A percentile compares a stretch with the other conserved stretches of the same genome.
phyloP scores from a whole-genome alignment of 495 filamentous ascomycete species.

The Neurospora sp. region DNA sequence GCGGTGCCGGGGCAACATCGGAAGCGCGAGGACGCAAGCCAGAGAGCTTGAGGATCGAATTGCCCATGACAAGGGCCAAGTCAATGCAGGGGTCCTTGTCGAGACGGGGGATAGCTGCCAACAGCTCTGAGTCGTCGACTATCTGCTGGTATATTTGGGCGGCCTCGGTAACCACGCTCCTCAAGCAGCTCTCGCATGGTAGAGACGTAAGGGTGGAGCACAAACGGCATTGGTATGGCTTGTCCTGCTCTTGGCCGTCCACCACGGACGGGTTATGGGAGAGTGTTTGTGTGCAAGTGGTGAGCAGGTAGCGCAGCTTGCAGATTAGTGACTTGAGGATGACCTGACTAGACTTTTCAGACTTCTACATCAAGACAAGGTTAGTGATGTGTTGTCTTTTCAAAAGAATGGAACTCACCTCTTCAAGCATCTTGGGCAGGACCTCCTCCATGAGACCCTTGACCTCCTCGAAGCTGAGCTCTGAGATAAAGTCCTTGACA shows the following conservation, averaged over 20 bases:
- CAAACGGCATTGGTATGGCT: slow-evolving; percentile 19
- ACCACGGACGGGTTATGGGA: slow-evolving; percentile 12
- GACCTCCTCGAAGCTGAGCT: slow-evolving; percentile 19
- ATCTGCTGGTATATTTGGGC: slow-evolving; percentile 21
- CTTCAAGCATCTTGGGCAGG: slow-evolving; percentile 16
- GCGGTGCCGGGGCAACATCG: slow-evolving; percentile 12
- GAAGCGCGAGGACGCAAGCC: slow-evolving; percentile 11
- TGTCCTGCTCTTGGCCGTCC: slow-evolving; percentile 11
- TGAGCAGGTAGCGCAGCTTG: slow-evolving; percentile 23
- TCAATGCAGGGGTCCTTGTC: slow-evolving; percentile 35
- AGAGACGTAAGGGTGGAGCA: slow-evolving; percentile 13
- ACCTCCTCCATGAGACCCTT: slow-evolving; percentile 18
- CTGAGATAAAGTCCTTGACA: slow-evolving; percentile 22
- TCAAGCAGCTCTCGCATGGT: slow-evolving; percentile 25
- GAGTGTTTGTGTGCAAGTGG: slow-evolving; percentile 23
- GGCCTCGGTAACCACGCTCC: slow-evolving; percentile 19
- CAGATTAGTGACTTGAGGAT: slow-evolving; percentile 16
- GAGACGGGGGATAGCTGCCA: slow-evolving; percentile 15
- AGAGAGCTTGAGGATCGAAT: slow-evolving; percentile 37
- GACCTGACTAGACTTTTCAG: slow-evolving; percentile 8
- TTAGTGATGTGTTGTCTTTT: neutral
- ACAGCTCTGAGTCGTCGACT: slow-evolving; percentile 13
- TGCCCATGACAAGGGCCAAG: slow-evolving; percentile 31
- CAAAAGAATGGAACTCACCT: slow-evolving; percentile 8
- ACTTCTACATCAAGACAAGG: slow-evolving; percentile 1